Evolutionary conservation across 257 asterid species (phyloP).

Genomic region (Lavandula angustifolia): DNA sequence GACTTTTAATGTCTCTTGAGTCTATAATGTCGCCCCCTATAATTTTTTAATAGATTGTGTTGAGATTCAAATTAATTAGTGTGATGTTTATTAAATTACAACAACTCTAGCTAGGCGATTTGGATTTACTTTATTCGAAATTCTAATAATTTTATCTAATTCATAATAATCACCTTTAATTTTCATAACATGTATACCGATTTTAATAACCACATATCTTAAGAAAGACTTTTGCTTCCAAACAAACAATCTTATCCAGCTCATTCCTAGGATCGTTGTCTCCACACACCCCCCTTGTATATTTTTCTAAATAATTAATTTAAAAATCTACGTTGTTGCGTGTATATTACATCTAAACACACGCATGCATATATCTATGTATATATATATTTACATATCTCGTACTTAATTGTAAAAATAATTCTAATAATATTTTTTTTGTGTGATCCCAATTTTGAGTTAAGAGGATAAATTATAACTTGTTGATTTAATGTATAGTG

Average conservation of each 20-base stretch:
- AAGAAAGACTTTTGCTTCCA: constrained; percentile 24
- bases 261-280: constrained; percentile 39
- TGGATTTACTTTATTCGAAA: background rate
- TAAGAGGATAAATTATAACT: background rate
- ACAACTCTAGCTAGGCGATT: too few relatives aligned
- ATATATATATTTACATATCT: too few relatives aligned
- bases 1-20: constrained; percentile 23
- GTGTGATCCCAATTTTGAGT: background rate
- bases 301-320: background rate
- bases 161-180: background rate
- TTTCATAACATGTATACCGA: background rate
- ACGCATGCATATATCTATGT: too few relatives aligned
- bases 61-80: background rate
- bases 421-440: too few relatives aligned
- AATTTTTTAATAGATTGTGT: background rate
- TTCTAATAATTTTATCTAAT: background rate
- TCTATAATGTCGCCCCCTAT: constrained; percentile 11
- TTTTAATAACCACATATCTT: background rate
- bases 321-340: background rate
- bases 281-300: constrained; percentile 22
- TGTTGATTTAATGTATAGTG: too few relatives aligned
- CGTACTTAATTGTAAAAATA: too few relatives aligned
- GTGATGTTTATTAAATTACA: too few relatives aligned
- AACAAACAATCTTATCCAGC: constrained; percentile 37
- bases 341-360: too few relatives aligned